Evolutionary conservation across 371 early-diverging fungal genomes (phyloP).

Genomic region (Mucor ambiguus): DNA sequence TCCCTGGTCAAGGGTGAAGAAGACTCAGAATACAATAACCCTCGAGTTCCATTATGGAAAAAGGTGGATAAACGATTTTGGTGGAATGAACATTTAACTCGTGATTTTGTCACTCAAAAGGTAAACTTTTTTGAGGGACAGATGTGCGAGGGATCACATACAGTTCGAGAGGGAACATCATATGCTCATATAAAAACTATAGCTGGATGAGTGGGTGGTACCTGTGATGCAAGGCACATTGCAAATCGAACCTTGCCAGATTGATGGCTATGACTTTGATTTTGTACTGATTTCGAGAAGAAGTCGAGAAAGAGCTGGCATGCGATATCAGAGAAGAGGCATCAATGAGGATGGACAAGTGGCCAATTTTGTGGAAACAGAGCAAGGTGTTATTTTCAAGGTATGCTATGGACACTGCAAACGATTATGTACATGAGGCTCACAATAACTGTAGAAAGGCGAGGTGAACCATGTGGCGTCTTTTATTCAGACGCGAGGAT

Average conservation of each 20-base stretch:
- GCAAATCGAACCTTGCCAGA: conserved; percentile 62
- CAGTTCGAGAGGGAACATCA: not conserved
- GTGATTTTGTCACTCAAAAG: conserved; percentile 46
- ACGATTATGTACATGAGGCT: no score
- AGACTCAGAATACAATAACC: conserved; percentile 21
- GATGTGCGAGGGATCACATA: not conserved
- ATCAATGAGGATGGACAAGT: conserved; percentile 64
- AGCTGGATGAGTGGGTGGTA: conserved; percentile 65
- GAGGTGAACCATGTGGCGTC: conserved; percentile 57
- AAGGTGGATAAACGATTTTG: conserved; percentile 59
- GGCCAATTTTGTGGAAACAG: conserved; percentile 78
- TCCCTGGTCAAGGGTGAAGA: conserved; percentile 27
- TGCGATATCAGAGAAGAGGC: conserved; percentile 70
- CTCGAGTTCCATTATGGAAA: conserved; percentile 20
- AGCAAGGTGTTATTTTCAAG: conserved; percentile 51
- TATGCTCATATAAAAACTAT: not conserved
- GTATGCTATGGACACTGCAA: no score
- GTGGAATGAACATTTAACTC: conserved; percentile 69
- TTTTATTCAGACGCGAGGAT: conserved; percentile 68
- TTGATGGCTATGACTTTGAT: conserved; percentile 61
- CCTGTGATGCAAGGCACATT: conserved; percentile 75
- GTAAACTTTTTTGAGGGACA: conserved; percentile 18
- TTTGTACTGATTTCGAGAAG: conserved; percentile 62
- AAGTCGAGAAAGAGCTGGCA: conserved; percentile 63
- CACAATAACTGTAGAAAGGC: conserved; percentile 34